These are phyloP conservation scores for Aspergillus sclerotiicarbonarius DNA, from an alignment of 495 filamentous ascomycete species.

Conservation along the genomic window DNA sequence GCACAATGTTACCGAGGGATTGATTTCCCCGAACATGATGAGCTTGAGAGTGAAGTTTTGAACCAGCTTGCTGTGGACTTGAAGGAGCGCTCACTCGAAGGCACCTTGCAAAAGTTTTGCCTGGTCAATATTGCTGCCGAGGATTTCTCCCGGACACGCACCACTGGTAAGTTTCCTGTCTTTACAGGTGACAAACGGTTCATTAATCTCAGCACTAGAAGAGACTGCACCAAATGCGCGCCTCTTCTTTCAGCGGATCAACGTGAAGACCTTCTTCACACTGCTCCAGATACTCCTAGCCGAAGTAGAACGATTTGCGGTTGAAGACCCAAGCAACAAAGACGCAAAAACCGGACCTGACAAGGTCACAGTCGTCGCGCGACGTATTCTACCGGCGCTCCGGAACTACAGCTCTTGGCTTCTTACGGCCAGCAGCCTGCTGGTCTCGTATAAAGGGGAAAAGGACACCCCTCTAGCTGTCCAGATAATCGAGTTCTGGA, in stretches of 20 bases:
- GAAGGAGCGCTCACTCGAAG: slow-evolving; percentile 65
- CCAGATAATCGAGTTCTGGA: slow-evolving; percentile 67
- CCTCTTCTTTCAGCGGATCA: slow-evolving; percentile 74
- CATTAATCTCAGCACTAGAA: slow-evolving; percentile 32
- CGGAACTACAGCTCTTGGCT: slow-evolving; percentile 77
- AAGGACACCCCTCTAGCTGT: slow-evolving; percentile 56
- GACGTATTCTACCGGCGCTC: slow-evolving; percentile 65
- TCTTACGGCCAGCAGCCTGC: slow-evolving; percentile 45
- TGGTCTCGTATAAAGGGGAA: slow-evolving; percentile 53
- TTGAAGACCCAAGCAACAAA: slow-evolving; percentile 44
- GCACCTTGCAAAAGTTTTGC: slow-evolving; percentile 72
- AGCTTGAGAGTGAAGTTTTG: slow-evolving; percentile 83
- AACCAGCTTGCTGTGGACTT: slow-evolving; percentile 70
- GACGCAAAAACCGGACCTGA: slow-evolving; percentile 42
- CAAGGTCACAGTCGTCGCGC: slow-evolving; percentile 60
- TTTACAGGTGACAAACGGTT: slow-evolving; percentile 3
- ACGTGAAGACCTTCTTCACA: slow-evolving; percentile 75
- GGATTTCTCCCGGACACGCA: slow-evolving; percentile 60
- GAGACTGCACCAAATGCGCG: slow-evolving; percentile 52
- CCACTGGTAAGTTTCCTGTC: slow-evolving; percentile 52
- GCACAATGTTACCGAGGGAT: slow-evolving; percentile 75
- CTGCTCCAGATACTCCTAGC: slow-evolving; percentile 71
- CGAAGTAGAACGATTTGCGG: slow-evolving; percentile 59
- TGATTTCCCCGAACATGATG: slow-evolving; percentile 70
- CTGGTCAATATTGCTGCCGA: slow-evolving; percentile 85